A percentile compares a stretch with the other conserved stretches of the same genome.
These are phyloP conservation scores for Tripterygium wilfordii DNA, from an alignment of 177 flowering plant genomes.

Conservation along the genomic window DNA sequence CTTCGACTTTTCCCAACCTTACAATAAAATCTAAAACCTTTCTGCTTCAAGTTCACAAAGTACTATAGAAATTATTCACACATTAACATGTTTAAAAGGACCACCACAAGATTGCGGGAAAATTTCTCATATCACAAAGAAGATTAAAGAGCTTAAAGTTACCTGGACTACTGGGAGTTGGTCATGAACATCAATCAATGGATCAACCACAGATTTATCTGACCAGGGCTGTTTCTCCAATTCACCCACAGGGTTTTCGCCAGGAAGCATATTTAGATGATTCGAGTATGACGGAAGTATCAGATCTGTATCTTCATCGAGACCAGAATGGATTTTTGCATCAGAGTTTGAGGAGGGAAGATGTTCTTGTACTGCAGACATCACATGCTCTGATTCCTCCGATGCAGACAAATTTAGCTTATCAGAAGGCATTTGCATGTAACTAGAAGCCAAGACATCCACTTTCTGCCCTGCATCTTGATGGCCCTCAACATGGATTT, in stretches of 20 bases:
- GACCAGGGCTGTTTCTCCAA: slow-evolving; percentile 13
- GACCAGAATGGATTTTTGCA: too few species aligned
- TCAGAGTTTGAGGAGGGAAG: too few species aligned
- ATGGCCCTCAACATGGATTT: neutral
- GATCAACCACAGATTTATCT: slow-evolving; percentile 23
- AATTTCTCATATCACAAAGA: neutral
- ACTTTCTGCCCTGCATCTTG: slow-evolving; percentile 4
- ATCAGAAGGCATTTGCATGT: neutral
- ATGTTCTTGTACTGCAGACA: slow-evolving; percentile 12
- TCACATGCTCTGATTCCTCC: slow-evolving; percentile 9
- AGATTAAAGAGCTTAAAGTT: neutral
- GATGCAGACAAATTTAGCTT: slow-evolving; percentile 4
- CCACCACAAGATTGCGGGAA: too few species aligned
- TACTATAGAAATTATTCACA: too few species aligned
- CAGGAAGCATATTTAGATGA: slow-evolving; percentile 12
- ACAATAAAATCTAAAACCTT: too few species aligned
- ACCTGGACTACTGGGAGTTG: slow-evolving; percentile 33
- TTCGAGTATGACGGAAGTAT: slow-evolving; percentile 8
- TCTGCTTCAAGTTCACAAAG: too few species aligned
- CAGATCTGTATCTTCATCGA: slow-evolving; percentile 20
- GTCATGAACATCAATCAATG: slow-evolving; percentile 15
- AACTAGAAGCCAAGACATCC: slow-evolving; percentile 1
- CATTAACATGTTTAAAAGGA: too few species aligned
- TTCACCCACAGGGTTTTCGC: slow-evolving; percentile 9
- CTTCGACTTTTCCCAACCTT: too few species aligned